Base-by-base conservation (phyloP, 371 early-diverging fungal species). In the Mucor irregularis region DNA sequence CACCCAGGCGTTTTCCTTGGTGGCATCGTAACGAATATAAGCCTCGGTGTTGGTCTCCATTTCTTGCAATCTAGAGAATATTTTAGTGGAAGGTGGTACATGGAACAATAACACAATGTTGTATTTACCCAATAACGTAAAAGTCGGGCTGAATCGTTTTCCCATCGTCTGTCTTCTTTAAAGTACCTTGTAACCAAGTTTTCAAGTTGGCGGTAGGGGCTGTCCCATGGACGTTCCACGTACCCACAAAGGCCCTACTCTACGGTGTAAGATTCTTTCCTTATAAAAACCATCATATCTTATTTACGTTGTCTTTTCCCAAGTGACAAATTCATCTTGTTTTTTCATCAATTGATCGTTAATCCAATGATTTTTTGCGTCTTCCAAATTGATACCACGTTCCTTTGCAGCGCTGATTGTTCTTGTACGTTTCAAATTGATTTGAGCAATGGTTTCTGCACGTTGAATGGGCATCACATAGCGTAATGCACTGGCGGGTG, bases 161-260 rank as follows among this genome's bases (percentile, higher is more conserved):
- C 4, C 73, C 77, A 26, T 73, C 65, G 3, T 75, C 67, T 22
- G 58, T 46, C 21, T n/a, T n/a, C n/a, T 56, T 66, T 13, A 55
- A 48, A 33, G 68, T 56, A 44, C 67, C 68, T 29, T 71, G 62
- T 1, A 94, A 64, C 95, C 95, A 97, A 7, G 78, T 62, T 1
- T 68, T 57, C 14, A 95, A 37, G 1, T 82, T 61, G 30, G 83
- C 73, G 3, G 82, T 71, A 1, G 91, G 84, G 10, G 73, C 59
- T 21, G 79, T 80, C 9, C 94, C 95, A 68, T 93, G 93, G 14
- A 95, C 94, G 58, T 96, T 96, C 91, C 94, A 96, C 0, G 96
- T 91, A 0, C 95, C 95, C 1, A 87, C 82, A 71, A 94, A 91
- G 2, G 89, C 70, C 37, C 89, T 86, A 57, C n/a, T n/a, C n/a